These are phyloP conservation scores for Niebla homalea DNA, from an alignment of 495 filamentous ascomycete species.

Conservation along the genomic window DNA sequence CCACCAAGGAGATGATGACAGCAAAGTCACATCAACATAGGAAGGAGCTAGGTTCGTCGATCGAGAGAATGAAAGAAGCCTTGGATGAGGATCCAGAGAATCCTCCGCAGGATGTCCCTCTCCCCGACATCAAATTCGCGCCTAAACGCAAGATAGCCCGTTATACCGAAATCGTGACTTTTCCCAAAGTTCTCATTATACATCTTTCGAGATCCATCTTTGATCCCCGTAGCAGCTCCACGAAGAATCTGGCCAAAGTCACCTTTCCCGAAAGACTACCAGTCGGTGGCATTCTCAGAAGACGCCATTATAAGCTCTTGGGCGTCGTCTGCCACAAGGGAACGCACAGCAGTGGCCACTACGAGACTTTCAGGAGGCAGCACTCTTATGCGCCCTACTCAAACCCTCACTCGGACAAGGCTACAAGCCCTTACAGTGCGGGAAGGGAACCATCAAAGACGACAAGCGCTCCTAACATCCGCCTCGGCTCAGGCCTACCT, in stretches of 20 bases:
- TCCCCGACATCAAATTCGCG: conserved; percentile 60
- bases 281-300: conserved; percentile 65
- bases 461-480: background rate
- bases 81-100: conserved; percentile 68
- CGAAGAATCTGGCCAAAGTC: conserved; percentile 90
- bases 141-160: conserved; percentile 76
- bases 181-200: conserved; percentile 79
- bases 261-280: conserved; percentile 74
- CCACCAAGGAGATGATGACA: conserved; percentile 32
- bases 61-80: conserved; percentile 42
- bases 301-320: conserved; percentile 70
- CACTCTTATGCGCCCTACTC: conserved; percentile 61
- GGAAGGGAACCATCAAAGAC: conserved; percentile 3
- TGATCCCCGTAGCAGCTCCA: conserved; percentile 55
- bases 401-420: conserved; percentile 63
- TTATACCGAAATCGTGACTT: conserved; percentile 69
- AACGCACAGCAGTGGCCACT: conserved; percentile 91
- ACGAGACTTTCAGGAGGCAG: conserved; percentile 93
- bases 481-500: background rate
- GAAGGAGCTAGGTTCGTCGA: conserved; percentile 39
- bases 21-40: conserved; percentile 33
- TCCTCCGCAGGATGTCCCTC: conserved; percentile 50
- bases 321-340: conserved; percentile 90
- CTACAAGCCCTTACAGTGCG: conserved; percentile 54
- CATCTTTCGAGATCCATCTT: conserved; percentile 90